These are phyloP conservation scores for Podospora conica DNA, from an alignment of 495 filamentous ascomycete genomes.

Conservation along the genomic window DNA sequence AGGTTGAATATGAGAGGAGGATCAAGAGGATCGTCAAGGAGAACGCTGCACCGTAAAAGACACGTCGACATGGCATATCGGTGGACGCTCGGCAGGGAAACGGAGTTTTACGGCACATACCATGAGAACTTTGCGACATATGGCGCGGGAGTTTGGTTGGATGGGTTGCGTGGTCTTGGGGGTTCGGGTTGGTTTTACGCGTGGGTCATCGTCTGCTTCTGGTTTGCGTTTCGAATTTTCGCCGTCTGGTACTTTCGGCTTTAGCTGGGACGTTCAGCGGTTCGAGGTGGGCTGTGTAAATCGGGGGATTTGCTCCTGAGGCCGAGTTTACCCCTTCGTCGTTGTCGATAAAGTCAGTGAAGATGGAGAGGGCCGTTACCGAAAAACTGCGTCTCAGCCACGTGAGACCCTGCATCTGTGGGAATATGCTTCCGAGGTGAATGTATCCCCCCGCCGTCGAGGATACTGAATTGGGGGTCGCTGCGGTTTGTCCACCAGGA, in stretches of 20 bases:
- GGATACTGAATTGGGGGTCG: not conserved
- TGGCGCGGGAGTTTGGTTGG: slow-evolving; percentile 16
- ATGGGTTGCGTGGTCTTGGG: not conserved
- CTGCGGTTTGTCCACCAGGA: not conserved
- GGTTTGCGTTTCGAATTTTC: not conserved
- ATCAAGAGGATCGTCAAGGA: slow-evolving; percentile 81
- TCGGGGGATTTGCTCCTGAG: too few species aligned
- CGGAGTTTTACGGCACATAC: slow-evolving; percentile 10
- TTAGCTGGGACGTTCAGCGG: too few species aligned
- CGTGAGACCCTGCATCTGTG: not conserved
- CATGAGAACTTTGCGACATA: slow-evolving; percentile 9
- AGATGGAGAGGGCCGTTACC: not conserved
- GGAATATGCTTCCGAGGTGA: not conserved
- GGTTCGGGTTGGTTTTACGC: not conserved
- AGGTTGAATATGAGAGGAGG: slow-evolving; percentile 76
- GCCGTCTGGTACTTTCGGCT: too few species aligned
- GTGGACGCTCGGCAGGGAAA: not conserved
- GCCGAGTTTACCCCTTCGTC: too few species aligned
- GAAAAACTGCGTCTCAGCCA: not conserved
- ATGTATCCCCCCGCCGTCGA: not conserved
- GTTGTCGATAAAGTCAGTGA: too few species aligned
- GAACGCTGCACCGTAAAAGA: slow-evolving; percentile 55
- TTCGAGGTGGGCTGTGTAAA: too few species aligned
- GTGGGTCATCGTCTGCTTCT: not conserved
- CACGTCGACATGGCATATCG: not conserved